Conservation (phyloP, 495 filamentous ascomycete genomes). For the Aspergillus conjunctus region DNA sequence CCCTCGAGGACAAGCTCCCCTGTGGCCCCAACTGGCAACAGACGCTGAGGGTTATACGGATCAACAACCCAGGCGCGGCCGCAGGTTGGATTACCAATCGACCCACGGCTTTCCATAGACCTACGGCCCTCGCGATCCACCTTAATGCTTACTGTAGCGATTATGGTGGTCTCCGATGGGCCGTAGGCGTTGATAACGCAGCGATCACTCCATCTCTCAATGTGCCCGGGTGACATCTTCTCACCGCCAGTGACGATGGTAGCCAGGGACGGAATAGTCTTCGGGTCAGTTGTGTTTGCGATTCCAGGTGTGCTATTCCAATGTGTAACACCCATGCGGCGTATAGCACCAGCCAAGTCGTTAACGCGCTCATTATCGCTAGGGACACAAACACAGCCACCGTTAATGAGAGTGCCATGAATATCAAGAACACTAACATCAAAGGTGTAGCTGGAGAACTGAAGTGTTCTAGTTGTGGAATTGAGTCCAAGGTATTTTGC, state of each 20-base stretch:
- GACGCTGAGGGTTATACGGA: constrained; percentile 54
- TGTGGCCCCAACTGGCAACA: constrained; percentile 61
- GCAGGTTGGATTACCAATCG: constrained; percentile 42
- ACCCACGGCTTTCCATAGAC: constrained; percentile 39
- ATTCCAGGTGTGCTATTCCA: constrained; percentile 27
- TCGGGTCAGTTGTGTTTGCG: constrained; percentile 34
- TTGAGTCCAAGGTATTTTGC: neutral
- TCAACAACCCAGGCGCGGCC: constrained; percentile 62
- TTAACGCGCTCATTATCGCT: constrained; percentile 35
- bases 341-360: constrained; percentile 26
- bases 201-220: constrained; percentile 8
- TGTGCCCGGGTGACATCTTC: neutral
- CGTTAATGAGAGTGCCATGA: constrained; percentile 49
- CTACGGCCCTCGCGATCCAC: constrained; percentile 46
- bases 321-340: constrained; percentile 19
- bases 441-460: constrained; percentile 61
- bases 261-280: constrained; percentile 28
- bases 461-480: constrained; percentile 47
- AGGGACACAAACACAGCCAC: constrained; percentile 45
- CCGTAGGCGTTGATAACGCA: constrained; percentile 6
- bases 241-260: constrained; percentile 6
- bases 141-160: constrained; percentile 45
- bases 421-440: constrained; percentile 59
- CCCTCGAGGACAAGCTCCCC: constrained; percentile 72
- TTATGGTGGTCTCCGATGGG: constrained; percentile 55